Base-by-base conservation (phyloP, 257 asterid species). In the Handroanthus guayacan region DNA sequence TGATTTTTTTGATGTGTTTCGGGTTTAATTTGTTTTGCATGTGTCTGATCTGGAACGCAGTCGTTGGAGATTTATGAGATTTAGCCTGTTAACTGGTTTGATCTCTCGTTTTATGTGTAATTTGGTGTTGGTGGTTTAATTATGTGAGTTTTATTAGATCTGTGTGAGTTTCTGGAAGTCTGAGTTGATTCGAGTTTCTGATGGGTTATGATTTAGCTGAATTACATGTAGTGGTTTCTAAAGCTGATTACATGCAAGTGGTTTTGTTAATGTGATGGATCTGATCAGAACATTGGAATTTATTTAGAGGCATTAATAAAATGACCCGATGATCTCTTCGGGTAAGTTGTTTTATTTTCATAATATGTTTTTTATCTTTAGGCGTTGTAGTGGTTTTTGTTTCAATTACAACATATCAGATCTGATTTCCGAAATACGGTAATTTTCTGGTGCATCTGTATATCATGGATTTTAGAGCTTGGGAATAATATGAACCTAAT, bases 11-110 rank as follows among this genome's bases (percentile, higher is more conserved):
- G 20, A 67, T 74, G 55, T 44, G 9, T 71, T 67, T 79, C 31
- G 20, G 43, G 72, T 77, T 44, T 70, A 17, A n/a, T 67, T 68
- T 82, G 37, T 18, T 31, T 52, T 72, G n/a, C 10, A 18, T 7
- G 75, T 18, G 66, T 55, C 74, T 69, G 78, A 78, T 83, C 83
- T 83, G 83, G 65, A 56, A 56, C 18, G 75, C 73, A 65, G 75
- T 17, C 66, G 44, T 36, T 68, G 62, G 62, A 39, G 58, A 48
- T 62, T 63, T 61, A 37, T 34, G 69, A 61, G 82, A 47, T 61
- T 52, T 69, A 10, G 60, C 55, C 41, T 58, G 74, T 68, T 36
- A 44, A 41, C 41, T 65, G 81, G 36, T 64, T 65, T 38, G 69
- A 65, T 83, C 58, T 72, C 38, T 68, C 62, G 65, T 71, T 71